Evolutionary conservation across 345 rosid genomes (phyloP), one percentile per base, ranked within the genome.

Genomic region (Rhizophora mangle): DNA sequence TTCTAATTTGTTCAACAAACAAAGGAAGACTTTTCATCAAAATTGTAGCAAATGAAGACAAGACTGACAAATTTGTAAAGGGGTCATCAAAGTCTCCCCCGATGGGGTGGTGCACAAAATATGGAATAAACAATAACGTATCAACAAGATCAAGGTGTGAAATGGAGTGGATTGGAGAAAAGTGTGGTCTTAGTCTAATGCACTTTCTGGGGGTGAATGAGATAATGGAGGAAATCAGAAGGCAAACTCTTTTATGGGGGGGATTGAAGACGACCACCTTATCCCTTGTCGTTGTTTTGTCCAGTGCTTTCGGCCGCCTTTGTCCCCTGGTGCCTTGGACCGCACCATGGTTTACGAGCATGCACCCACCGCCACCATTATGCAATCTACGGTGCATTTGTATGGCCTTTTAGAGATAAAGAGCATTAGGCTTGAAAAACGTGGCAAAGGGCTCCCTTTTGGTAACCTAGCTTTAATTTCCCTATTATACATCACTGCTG

Each of bases 291-390:
- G 26, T 57, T 66, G 68, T 63, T 65, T 81, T 81, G 72, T 72
- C 85, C 67, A 10, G 60, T 78, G 76, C 82, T 82, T 82, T 78
- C 82, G 82, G 80, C 69, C 13, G 66, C 22, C 78, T 78, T 75
- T 75, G 63, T 74, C 59, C 47, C 36, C 68, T 26, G 53, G 57
- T 63, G 63, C 27, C 56, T 37, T 59, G 59, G 57, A 68, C 49
- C 49, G 3, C 49, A 15, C 57, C 72, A 68, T 39, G 26, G 63
- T 43, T 58, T 13, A 43, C 29, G 7, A 8, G 6, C 49, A 43
- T 43, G 49, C 49, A 43, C 15, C 49, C 69, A 66, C 60, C 69
- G 3, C 30, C 63, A 5, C 61, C 54, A 11, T 56, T 11, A 2
- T 20, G 7, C 19, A 58, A 43, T 34, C 64, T 27, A 68, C 71